Evolutionary conservation across 2,329 filamentous ascomycete species (phyloP), one percentile per base, ranked within the genome.

Genomic region (Nothomitra cinnamomea): DNA sequence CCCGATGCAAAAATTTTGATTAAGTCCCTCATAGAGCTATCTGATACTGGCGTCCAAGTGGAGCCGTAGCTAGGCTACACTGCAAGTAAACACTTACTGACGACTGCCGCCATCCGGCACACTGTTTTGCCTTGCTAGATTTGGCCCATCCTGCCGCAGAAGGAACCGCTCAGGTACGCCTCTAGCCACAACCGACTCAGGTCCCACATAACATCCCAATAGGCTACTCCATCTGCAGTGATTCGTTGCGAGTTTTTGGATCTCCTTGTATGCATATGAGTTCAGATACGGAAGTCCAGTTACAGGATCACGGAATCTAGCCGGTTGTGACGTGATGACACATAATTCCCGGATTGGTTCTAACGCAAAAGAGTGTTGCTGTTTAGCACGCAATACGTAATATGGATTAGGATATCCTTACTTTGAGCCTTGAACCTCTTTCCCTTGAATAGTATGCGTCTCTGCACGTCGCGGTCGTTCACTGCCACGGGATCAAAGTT

Each of bases 211-310:
- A 15, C 83, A 85, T 4, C 86, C 88, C 28, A 94, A 67, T 59
- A 92, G 72, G 28, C 73, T 74, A 64, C 88, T 94, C 85, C 87
- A 98, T 55, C 78, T 78, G 65, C 88, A 89, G 45, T 86, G 80
- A 43, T 87, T 84, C 1, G 73, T 76, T 52, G 79, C 69, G 13
- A 94, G 74, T 54, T 82, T 79, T 61, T 86, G 83, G 47, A 96
- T 83, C 65, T 94, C 82, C 60, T 80, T 80, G 68, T 88, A 95
- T 0, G 88, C 89, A 57, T 82, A 78, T 43, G 79, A 72, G 64
- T 90, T 90, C 58, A 79, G 77, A 67, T 90, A 98, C 0, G 82
- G 79, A 15, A 96, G 74, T 0, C 86, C 85, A 0, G 90, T 96
- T 59, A 78, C 77, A 0, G 88, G 87, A 65, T 98, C 92, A 22